Evolutionary conservation across 2,329 filamentous ascomycete species (phyloP).

Genomic region (Penicillium olsonii): DNA sequence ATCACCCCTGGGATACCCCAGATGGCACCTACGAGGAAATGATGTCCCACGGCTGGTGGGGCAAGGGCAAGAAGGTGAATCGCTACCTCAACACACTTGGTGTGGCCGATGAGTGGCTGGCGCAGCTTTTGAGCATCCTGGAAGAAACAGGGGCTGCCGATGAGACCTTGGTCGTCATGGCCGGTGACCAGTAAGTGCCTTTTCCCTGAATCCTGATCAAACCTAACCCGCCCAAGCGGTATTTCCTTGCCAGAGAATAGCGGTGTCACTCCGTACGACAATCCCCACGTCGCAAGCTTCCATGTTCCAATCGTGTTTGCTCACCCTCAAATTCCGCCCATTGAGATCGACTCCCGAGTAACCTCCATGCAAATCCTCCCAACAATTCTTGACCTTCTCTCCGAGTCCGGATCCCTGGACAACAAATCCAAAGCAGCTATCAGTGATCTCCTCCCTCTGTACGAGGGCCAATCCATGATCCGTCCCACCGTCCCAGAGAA

Average conservation of each 20-base stretch:
- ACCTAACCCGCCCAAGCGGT: no score
- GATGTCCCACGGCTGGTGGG: constrained; percentile 25
- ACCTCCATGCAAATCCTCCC: constrained; percentile 48
- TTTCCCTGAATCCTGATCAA: no score
- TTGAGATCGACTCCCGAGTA: constrained; percentile 43
- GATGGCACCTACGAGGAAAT: constrained; percentile 21
- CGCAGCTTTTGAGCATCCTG: constrained; percentile 41
- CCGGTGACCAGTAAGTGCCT: constrained; percentile 42
- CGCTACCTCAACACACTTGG: constrained; percentile 46
- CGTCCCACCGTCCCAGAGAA: constrained; percentile 36
- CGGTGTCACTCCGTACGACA: constrained; percentile 50
- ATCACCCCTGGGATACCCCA: constrained; percentile 29
- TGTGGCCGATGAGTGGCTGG: constrained; percentile 44
- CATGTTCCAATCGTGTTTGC: constrained; percentile 47
- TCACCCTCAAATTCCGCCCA: constrained; percentile 46
- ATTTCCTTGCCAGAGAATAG: no score
- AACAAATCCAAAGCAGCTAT: constrained; percentile 34
- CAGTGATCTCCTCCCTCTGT: constrained; percentile 45
- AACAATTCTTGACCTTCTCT: constrained; percentile 49
- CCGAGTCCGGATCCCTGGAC: constrained; percentile 44
- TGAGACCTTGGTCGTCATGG: constrained; percentile 47
- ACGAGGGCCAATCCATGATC: constrained; percentile 52
- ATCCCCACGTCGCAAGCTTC: constrained; percentile 48
- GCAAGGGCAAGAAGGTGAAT: constrained; percentile 35
- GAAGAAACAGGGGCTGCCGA: constrained; percentile 47